Evolutionary conservation across 2,329 filamentous ascomycete species (phyloP), one percentile per base, ranked within the genome.

Genomic region (Penicillium sp.): DNA sequence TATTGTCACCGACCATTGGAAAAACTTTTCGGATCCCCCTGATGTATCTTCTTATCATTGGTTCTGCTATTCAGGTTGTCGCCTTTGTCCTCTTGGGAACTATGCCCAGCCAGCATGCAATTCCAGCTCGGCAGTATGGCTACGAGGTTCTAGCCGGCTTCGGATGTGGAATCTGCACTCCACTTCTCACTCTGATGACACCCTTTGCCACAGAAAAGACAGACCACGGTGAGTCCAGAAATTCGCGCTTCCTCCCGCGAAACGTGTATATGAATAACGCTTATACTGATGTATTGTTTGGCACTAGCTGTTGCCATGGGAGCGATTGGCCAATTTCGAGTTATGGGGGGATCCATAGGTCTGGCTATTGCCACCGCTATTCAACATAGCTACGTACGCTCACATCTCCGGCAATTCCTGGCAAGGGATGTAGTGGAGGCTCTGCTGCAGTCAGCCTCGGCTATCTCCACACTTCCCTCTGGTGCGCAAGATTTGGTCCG

Each of bases 341-440:
- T 55, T n/a, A 45, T 61, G 42, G 58, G 56, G 1, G 58, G 55
- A 23, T 39, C 29, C 13, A 58, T 60, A 8, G 47, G 53, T 34
- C 45, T 61, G 18, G 56, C 52, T 3, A 56, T 59, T 18, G 39
- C 49, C 26, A 56, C 58, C 7, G 52, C 55, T 13, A 48, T 50
- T 43, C 36, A 43, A 43, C 37, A 50, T 21, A 43, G 48, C 36
- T 43, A 43, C 8, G 13, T 50, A 18, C 26, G 37, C 19, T 14
- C 16, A 4, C 36, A 50, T 43, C 26, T 50, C 14, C 7, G 34
- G 11, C 2, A 50, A 8, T 34, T 43, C 3, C 24, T 50, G 16
- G 18, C 10, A 29, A 19, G 33, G 9, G 16, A 19, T 23, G 23
- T 28, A 18, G 46, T 48, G 9, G n/a, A 48, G 11, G 19, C 46